Conservation (phyloP, 495 filamentous ascomycete genomes). For the Zalerion maritima region DNA sequence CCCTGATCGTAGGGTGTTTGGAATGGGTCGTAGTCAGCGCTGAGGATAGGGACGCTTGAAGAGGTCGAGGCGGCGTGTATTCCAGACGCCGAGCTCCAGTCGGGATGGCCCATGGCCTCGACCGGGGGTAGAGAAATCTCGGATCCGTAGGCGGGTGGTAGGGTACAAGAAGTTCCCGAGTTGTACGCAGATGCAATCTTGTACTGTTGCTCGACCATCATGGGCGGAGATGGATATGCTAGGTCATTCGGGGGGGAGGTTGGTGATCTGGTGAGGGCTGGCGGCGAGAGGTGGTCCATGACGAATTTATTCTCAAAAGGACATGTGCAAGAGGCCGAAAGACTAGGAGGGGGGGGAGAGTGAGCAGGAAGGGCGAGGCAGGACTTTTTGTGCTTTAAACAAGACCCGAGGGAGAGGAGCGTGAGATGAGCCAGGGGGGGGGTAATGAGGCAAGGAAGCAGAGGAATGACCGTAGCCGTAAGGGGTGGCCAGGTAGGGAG, state of each 20-base stretch:
- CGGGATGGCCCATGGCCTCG: constrained; percentile 27
- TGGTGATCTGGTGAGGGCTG: constrained; percentile 32
- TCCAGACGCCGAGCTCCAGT: constrained; percentile 23
- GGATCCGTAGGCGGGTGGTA: constrained; percentile 23
- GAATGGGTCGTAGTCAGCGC: constrained; percentile 38
- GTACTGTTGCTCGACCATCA: constrained; percentile 30
- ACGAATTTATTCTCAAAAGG: constrained; percentile 1
- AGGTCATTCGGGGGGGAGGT: constrained; percentile 30
- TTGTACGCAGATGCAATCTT: constrained; percentile 30
- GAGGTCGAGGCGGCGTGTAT: constrained; percentile 25
- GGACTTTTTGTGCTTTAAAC: too few species aligned
- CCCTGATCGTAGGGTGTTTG: constrained; percentile 26
- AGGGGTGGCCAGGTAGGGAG: too few species aligned
- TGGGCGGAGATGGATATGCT: constrained; percentile 30
- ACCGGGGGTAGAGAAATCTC: constrained; percentile 26
- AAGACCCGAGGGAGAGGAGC: too few species aligned
- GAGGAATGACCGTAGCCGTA: too few species aligned
- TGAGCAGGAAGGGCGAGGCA: too few species aligned
- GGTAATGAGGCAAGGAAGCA: too few species aligned
- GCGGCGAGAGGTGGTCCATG: constrained; percentile 36
- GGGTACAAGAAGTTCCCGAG: constrained; percentile 23
- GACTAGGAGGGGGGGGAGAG: too few species aligned
- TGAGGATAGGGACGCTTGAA: constrained; percentile 30
- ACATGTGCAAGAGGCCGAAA: background rate
- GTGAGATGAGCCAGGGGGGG: too few species aligned